Evolutionary conservation across 805 yeast genomes (phyloP).

Genomic region (Lipomyces lipofer): DNA sequence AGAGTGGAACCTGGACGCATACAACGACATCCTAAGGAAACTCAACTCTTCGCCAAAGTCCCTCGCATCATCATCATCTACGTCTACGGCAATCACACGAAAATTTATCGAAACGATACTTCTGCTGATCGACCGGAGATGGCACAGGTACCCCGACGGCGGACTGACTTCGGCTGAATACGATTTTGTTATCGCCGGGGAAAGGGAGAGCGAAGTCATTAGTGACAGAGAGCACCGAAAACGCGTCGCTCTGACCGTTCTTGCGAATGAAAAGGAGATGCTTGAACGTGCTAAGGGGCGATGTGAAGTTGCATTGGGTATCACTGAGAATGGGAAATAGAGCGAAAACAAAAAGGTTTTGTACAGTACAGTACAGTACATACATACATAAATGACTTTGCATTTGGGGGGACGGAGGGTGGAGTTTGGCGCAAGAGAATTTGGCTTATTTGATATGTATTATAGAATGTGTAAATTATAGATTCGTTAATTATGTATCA

Average conservation of each 20-base stretch:
- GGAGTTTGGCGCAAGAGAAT: too few relatives aligned
- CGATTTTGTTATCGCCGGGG: conserved; percentile 15
- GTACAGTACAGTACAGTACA: too few relatives aligned
- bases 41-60: conserved; percentile 9
- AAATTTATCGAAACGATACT: not conserved
- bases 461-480: too few relatives aligned
- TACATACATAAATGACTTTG: too few relatives aligned
- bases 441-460: too few relatives aligned
- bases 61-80: not conserved
- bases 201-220: not conserved
- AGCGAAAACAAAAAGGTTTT: too few relatives aligned
- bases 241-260: conserved; percentile 11
- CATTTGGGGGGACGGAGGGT: too few relatives aligned
- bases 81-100: not conserved
- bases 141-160: conserved; percentile 15
- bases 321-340: too few relatives aligned
- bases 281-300: conserved; percentile 18
- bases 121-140: conserved; percentile 7
- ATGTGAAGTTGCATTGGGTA: conserved; percentile 14
- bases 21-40: conserved; percentile 5
- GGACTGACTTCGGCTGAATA: conserved; percentile 13
- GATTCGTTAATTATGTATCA: too few relatives aligned
- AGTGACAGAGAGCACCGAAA: not conserved
- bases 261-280: conserved; percentile 25
- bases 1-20: not conserved